Evolutionary conservation across 257 asterid species (phyloP).

Genomic region (Echites panduratus): DNA sequence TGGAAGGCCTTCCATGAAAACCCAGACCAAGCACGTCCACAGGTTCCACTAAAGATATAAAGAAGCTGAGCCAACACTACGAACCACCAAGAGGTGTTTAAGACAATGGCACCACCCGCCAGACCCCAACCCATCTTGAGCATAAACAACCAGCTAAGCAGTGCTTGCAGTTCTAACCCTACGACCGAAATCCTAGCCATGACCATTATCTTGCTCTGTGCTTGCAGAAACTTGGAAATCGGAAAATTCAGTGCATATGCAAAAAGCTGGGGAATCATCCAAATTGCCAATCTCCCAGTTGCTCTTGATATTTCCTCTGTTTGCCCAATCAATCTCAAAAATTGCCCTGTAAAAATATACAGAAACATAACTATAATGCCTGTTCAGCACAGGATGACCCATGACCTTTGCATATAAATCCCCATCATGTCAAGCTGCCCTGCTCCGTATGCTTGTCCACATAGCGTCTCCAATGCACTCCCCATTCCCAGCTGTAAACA

Average conservation of each 20-base stretch:
- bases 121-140: slow-evolving; percentile 35
- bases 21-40: slow-evolving; percentile 48
- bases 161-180: slow-evolving; percentile 25
- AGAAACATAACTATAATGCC: slow-evolving; percentile 17
- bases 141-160: slow-evolving; percentile 50
- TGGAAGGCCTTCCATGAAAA: slow-evolving; percentile 41
- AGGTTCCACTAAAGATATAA: slow-evolving; percentile 39
- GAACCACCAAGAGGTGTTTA: slow-evolving; percentile 50
- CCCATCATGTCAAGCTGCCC: slow-evolving; percentile 47
- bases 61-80: slow-evolving; percentile 39
- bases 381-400: slow-evolving; percentile 9
- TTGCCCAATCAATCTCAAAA: slow-evolving; percentile 33
- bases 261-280: slow-evolving; percentile 53
- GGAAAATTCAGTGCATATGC: slow-evolving; percentile 47
- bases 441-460: slow-evolving; percentile 61
- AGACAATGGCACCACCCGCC: slow-evolving; percentile 42
- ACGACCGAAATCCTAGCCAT: slow-evolving; percentile 43
- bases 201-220: slow-evolving; percentile 49
- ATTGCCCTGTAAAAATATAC: slow-evolving; percentile 34
- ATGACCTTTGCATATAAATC: slow-evolving; percentile 39
- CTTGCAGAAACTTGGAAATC: slow-evolving; percentile 32
- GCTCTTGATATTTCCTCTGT: slow-evolving; percentile 31
- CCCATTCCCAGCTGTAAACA: slow-evolving; percentile 45
- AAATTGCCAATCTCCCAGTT: slow-evolving; percentile 33
- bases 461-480: slow-evolving; percentile 51